Base-by-base conservation (phyloP, 305 asterid genomes). In the Fraxinus greggii region DNA sequence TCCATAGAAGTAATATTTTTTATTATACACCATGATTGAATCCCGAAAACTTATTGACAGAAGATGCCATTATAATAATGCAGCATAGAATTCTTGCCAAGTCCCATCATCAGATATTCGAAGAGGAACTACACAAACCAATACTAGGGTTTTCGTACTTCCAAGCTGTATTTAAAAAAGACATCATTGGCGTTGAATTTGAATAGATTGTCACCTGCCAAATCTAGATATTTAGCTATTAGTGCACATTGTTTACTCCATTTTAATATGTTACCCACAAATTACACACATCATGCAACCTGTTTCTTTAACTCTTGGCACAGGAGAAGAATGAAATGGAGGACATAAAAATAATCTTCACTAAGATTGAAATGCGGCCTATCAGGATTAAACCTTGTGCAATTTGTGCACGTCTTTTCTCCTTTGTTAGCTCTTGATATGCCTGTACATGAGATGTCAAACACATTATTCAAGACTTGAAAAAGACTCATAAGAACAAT, bases 381-480 rank as follows among this genome's bases (percentile, higher is more conserved):
- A 63, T 17, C 32, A 80, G 79, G 76, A 48, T 54, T 38, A 72
- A 84, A 95, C 98, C 98, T 91, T 93, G 98, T 28, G 97, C 89
- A 83, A 95, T 93, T 83, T 92, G 96, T 51, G 97, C 90, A 56
- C 98, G 97, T 65, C 95, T 88, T 82, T 92, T 93, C 90, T 95
- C 98, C 86, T 95, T 95, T 10, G 98, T 79, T 17, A 97, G 92
- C 83, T 95, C 98, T 87, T 88, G 95, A 86, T 95, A 95, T 45
- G 93, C 98, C 98, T 94, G 89, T n/a, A 72, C 76, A 77, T 54
- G 40, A 69, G 73, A 83, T 38, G 73, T 56, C 79, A 72, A 75
- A 59, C 40, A 26, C 73, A 81, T 77, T 67, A 83, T 51, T 56
- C 42, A 59, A 59, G 65, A 75, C 40, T 59, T 42, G 78, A 59